Conservation (phyloP, 73 alveolate genomes). For the Uronychia binucleata region DNA sequence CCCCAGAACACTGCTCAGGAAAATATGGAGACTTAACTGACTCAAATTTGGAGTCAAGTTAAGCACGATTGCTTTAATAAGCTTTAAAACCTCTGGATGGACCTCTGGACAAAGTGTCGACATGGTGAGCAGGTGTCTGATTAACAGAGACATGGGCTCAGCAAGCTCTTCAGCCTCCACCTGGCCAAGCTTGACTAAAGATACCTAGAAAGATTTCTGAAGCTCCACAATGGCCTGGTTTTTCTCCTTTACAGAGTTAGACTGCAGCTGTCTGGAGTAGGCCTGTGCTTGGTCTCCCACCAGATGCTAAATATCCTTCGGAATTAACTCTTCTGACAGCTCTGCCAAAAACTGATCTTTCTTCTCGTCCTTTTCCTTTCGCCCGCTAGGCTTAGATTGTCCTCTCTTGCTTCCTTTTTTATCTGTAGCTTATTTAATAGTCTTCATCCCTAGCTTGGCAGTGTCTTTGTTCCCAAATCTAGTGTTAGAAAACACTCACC, state of each 20-base stretch:
- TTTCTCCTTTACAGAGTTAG: not conserved
- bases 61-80: conserved; percentile 18
- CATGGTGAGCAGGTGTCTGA: conserved; percentile 18
- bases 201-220: not conserved
- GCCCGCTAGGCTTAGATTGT: not conserved
- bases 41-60: conserved; percentile 11
- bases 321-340: not conserved
- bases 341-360: not conserved
- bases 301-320: not conserved
- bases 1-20: not conserved
- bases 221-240: not conserved
- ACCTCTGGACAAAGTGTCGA: conserved; percentile 21
- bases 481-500: not conserved
- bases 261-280: not conserved
- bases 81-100: conserved; percentile 14
- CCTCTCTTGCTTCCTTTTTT: not conserved
- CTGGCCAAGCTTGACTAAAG: not conserved
- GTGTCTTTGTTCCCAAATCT: not conserved
- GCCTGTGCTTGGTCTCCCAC: not conserved
- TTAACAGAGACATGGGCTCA: conserved; percentile 23
- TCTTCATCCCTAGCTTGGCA: not conserved
- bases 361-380: not conserved
- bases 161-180: not conserved
- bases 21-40: not conserved
- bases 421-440: not conserved